Evolutionary conservation across 352 stramenopile species (phyloP).

Genomic region (Phytophthora meadii): DNA sequence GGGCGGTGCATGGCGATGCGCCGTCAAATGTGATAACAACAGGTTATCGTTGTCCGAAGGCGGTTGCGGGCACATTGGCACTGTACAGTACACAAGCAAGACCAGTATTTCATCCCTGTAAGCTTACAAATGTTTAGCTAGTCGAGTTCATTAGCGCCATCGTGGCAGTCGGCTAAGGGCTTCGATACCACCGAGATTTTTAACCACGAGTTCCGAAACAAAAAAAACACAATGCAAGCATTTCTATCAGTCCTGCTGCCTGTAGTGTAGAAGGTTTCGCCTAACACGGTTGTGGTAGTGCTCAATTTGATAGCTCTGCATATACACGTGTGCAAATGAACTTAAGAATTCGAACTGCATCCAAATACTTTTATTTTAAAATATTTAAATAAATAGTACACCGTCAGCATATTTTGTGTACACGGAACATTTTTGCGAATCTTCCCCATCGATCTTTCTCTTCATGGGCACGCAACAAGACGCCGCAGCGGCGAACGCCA

Average conservation of each 20-base stretch:
- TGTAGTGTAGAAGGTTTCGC: neutral
- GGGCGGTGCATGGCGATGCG: neutral
- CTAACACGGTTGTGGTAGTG: neutral
- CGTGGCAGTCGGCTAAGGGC: neutral
- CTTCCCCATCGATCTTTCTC: constrained; percentile 13
- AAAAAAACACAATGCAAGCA: too few species aligned
- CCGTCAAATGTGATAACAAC: neutral
- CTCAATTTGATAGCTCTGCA: too few species aligned
- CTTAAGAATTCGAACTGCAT: too few species aligned
- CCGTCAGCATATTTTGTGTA: neutral
- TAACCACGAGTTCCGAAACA: too few species aligned
- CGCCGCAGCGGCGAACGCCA: constrained; percentile 52
- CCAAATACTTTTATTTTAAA: too few species aligned
- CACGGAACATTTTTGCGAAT: constrained; percentile 13
- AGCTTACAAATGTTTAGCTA: constrained; percentile 6
- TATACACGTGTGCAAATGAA: too few species aligned
- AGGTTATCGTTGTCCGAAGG: constrained; percentile 7
- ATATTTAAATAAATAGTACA: too few species aligned
- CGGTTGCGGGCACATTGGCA: neutral
- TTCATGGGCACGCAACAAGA: constrained; percentile 54
- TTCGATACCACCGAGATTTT: neutral
- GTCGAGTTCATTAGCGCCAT: neutral
- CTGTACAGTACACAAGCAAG: neutral
- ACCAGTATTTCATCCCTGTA: constrained; percentile 3
- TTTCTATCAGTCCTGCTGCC: too few species aligned